A percentile compares a stretch with the other conserved stretches of the same genome.
Evolutionary conservation across 371 early-diverging fungal genomes (phyloP).

Genomic region (Mucor sp.): DNA sequence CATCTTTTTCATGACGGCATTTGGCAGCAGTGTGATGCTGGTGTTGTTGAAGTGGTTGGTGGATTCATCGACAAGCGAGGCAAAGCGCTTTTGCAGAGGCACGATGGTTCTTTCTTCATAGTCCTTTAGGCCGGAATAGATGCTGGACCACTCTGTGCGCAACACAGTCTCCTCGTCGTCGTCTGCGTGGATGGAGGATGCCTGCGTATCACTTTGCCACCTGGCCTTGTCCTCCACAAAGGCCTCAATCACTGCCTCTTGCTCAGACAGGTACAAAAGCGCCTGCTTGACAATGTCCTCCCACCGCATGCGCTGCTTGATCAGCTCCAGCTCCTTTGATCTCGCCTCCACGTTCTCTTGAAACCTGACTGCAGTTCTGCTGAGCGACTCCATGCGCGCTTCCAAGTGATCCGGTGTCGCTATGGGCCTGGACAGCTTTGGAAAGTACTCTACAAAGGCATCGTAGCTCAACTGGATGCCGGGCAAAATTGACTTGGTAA

Average conservation of each 20-base stretch:
- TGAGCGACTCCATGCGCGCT: slow-evolving; percentile 39
- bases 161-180: slow-evolving; percentile 26
- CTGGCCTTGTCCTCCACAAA: slow-evolving; percentile 44
- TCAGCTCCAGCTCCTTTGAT: slow-evolving; percentile 31
- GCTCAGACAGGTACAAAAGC: slow-evolving; percentile 15
- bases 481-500: slow-evolving; percentile 25
- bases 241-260: slow-evolving; percentile 17
- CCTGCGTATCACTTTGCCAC: slow-evolving; percentile 24
- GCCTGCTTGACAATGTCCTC: slow-evolving; percentile 29
- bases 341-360: slow-evolving; percentile 33
- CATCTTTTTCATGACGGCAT: slow-evolving; percentile 22
- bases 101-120: slow-evolving; percentile 20
- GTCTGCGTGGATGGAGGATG: not conserved
- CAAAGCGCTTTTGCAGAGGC: slow-evolving; percentile 21
- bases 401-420: slow-evolving; percentile 50
- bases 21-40: slow-evolving; percentile 18
- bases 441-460: slow-evolving; percentile 37
- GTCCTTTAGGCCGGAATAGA: slow-evolving; percentile 13
- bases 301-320: slow-evolving; percentile 28
- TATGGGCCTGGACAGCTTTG: slow-evolving; percentile 37
- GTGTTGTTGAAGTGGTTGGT: slow-evolving; percentile 13
- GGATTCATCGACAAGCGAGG: slow-evolving; percentile 11
- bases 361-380: slow-evolving; percentile 22
- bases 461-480: slow-evolving; percentile 38
- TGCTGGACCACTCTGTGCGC: slow-evolving; percentile 17